Percentiles rank a stretch among this genome's conserved stretches.
Evolutionary conservation across 768 basidiomycete genomes (phyloP).

Genomic region (Mycena sanguinolenta): DNA sequence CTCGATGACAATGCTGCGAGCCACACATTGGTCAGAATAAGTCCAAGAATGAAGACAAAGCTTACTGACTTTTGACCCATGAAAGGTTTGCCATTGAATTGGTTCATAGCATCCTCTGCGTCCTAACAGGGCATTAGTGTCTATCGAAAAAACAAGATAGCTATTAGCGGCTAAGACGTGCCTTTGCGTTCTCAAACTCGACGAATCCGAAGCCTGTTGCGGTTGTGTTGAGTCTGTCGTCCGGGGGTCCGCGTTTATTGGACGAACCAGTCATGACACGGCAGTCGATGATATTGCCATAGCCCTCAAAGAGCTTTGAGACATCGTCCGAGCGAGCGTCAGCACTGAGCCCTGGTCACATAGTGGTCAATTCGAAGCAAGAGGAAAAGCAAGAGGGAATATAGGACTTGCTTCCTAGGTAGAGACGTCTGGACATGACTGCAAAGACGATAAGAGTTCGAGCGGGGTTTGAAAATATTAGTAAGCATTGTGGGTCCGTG

Average conservation of each 20-base stretch:
- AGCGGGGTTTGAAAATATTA: constrained; percentile 61
- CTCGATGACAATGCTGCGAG: constrained; percentile 89
- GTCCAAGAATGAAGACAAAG: background rate
- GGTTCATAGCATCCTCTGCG: constrained; percentile 91
- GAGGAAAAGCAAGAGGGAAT: constrained; percentile 17
- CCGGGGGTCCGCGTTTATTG: constrained; percentile 33
- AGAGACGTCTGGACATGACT: constrained; percentile 86
- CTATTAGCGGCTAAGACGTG: constrained; percentile 45
- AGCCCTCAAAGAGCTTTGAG: constrained; percentile 90
- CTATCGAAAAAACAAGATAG: background rate
- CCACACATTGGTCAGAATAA: constrained; percentile 1
- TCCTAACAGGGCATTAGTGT: constrained; percentile 66
- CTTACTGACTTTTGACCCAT: constrained; percentile 83
- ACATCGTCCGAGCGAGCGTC: constrained; percentile 90
- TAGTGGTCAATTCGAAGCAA: constrained; percentile 9
- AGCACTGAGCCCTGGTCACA: constrained; percentile 76
- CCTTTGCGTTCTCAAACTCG: constrained; percentile 92
- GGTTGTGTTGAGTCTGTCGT: constrained; percentile 39
- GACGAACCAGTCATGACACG: constrained; percentile 92
- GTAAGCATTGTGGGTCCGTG: constrained; percentile 40
- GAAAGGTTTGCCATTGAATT: constrained; percentile 90
- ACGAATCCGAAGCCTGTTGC: constrained; percentile 92
- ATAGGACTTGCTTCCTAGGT: constrained; percentile 79
- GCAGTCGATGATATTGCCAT: constrained; percentile 90
- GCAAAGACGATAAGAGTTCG: constrained; percentile 44